phyloP scores from a whole-genome alignment of 2,329 filamentous ascomycete species.

The Camillea tinctor region DNA sequence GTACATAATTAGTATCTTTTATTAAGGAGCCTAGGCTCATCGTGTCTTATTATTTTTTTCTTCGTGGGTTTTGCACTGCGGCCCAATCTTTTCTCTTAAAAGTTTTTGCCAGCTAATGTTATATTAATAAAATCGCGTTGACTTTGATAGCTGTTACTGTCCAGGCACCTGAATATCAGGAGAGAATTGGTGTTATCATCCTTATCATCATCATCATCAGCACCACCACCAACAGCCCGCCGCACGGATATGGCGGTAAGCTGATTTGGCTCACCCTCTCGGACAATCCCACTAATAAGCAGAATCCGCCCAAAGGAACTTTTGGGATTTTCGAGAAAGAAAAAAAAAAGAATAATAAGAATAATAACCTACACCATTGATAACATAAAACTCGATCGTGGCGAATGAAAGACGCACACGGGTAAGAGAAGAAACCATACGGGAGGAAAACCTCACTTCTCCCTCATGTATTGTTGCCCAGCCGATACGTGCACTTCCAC shows the following conservation, averaged over 20 bases:
- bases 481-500: neutral
- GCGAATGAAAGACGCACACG: neutral
- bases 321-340: too few species aligned
- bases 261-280: neutral
- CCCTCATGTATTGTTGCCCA: neutral
- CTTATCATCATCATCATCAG: too few species aligned
- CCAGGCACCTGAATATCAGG: neutral
- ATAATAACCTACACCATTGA: neutral
- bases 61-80: neutral
- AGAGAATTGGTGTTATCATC: neutral
- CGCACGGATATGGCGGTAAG: neutral
- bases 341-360: too few species aligned
- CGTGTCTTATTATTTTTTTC: neutral
- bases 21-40: too few species aligned
- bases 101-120: too few species aligned
- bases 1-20: too few species aligned
- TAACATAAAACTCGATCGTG: neutral
- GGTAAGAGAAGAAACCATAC: neutral
- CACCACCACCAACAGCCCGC: too few species aligned
- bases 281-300: neutral
- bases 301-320: neutral
- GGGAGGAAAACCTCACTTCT: neutral
- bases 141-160: neutral
- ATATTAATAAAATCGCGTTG: too few species aligned
- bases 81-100: neutral